Percentiles rank a stretch among this genome's conserved stretches.
These are phyloP conservation scores for Puccinia sorghi DNA, from an alignment of 1,284 basidiomycete genomes.

Conservation along the genomic window DNA sequence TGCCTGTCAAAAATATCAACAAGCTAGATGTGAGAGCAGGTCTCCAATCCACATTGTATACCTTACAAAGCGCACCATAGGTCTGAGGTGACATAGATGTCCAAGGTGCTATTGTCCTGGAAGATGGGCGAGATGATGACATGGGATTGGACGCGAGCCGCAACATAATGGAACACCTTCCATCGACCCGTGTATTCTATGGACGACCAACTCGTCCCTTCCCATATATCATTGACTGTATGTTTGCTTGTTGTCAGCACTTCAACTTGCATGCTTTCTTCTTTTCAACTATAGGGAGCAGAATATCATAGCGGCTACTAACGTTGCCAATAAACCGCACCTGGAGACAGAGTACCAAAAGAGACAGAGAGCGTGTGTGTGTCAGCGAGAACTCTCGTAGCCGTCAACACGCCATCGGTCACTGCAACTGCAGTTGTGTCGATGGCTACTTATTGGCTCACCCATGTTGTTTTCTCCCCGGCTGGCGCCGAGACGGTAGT, in stretches of 20 bases:
- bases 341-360: constrained; percentile 24
- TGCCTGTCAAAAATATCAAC: constrained; percentile 56
- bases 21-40: neutral
- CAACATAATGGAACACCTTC: constrained; percentile 67
- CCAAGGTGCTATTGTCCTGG: constrained; percentile 64
- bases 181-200: constrained; percentile 68
- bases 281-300: too few relatives aligned
- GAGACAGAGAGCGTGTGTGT: neutral
- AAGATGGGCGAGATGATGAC: constrained; percentile 64
- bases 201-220: constrained; percentile 66
- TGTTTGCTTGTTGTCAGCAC: neutral
- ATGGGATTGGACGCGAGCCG: constrained; percentile 63
- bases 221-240: constrained; percentile 68
- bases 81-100: constrained; percentile 64
- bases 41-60: too few relatives aligned
- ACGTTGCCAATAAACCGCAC: constrained; percentile 55
- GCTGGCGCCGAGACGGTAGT: constrained; percentile 66
- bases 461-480: constrained; percentile 67
- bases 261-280: too few relatives aligned
- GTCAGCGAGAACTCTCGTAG: neutral
- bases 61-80: constrained; percentile 56
- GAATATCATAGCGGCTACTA: neutral
- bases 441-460: constrained; percentile 56
- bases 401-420: neutral
- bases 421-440: neutral